phyloP scores from a whole-genome alignment of 768 basidiomycete species.

The Amanita rimosa region DNA sequence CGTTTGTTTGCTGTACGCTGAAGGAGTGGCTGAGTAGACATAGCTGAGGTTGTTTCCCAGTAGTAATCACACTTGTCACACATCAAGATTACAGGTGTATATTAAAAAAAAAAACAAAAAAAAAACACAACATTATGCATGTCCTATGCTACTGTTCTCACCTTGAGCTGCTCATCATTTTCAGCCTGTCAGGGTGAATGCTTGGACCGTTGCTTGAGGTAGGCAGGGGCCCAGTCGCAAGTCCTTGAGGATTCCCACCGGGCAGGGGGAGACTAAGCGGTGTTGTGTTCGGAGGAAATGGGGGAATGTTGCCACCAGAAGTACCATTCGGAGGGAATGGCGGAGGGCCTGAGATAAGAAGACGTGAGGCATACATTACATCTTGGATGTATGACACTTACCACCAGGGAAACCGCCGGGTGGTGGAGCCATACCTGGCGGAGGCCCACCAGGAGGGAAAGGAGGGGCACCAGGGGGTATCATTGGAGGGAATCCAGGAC shows the following conservation, averaged over 20 bases:
- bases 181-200: slow-evolving; percentile 78
- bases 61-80: neutral
- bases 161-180: slow-evolving; percentile 53
- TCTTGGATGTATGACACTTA: slow-evolving; percentile 15
- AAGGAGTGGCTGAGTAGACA: slow-evolving; percentile 97
- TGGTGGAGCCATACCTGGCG: slow-evolving; percentile 31
- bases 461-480: slow-evolving; percentile 51
- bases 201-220: slow-evolving; percentile 36
- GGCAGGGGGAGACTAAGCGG: slow-evolving; percentile 20
- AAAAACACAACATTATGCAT: neutral
- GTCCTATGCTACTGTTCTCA: slow-evolving; percentile 6
- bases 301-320: slow-evolving; percentile 27
- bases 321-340: slow-evolving; percentile 41
- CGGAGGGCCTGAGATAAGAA: slow-evolving; percentile 18
- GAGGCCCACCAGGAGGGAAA: slow-evolving; percentile 55
- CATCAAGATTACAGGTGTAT: neutral
- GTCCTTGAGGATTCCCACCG: slow-evolving; percentile 19
- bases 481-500: slow-evolving; percentile 43
- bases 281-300: slow-evolving; percentile 29
- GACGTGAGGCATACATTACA: slow-evolving; percentile 5
- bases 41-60: slow-evolving; percentile 18
- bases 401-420: slow-evolving; percentile 31
- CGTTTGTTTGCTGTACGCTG: slow-evolving; percentile 92
- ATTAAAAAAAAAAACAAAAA: no score
- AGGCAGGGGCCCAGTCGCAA: slow-evolving; percentile 16